These are phyloP conservation scores for Psilocybe sp. DNA, from an alignment of 768 basidiomycete genomes.

Conservation along the genomic window DNA sequence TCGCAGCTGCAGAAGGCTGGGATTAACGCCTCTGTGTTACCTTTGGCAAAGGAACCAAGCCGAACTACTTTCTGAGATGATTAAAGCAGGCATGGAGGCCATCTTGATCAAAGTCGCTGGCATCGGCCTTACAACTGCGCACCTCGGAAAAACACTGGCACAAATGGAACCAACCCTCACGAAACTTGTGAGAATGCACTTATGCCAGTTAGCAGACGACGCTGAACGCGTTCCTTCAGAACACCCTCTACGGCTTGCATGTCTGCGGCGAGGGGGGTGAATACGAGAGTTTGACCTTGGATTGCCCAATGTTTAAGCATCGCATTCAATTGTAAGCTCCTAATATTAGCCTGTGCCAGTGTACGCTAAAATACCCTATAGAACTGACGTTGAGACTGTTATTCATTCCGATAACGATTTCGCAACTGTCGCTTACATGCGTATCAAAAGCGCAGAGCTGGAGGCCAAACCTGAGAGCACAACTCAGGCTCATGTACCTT, in stretches of 20 bases:
- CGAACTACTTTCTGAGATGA: slow-evolving; percentile 86
- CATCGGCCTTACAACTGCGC: slow-evolving; percentile 73
- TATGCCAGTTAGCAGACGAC: not conserved
- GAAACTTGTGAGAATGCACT: slow-evolving; percentile 55
- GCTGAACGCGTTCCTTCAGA: slow-evolving; percentile 38
- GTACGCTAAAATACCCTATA: slow-evolving; percentile 22
- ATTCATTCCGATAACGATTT: slow-evolving; percentile 80
- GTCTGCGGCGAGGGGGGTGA: slow-evolving; percentile 98
- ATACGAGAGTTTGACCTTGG: slow-evolving; percentile 91
- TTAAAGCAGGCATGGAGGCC: slow-evolving; percentile 71
- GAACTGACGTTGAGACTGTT: slow-evolving; percentile 64
- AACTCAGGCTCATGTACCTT: slow-evolving; percentile 37
- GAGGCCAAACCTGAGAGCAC: slow-evolving; percentile 42
- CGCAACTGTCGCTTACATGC: slow-evolving; percentile 88
- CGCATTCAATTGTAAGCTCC: slow-evolving; percentile 64
- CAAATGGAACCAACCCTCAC: slow-evolving; percentile 72
- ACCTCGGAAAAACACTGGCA: slow-evolving; percentile 75
- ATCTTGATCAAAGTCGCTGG: slow-evolving; percentile 96
- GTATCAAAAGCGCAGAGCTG: slow-evolving; percentile 68
- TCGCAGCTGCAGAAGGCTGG: slow-evolving; percentile 76
- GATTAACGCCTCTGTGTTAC: slow-evolving; percentile 77
- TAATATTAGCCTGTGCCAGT: not conserved
- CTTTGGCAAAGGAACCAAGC: slow-evolving; percentile 93
- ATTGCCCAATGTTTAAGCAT: slow-evolving; percentile 85
- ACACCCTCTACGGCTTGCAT: slow-evolving; percentile 82